Conservation (phyloP, 192 early-diverging fungal species). For the Chytriomyces hyalinus region DNA sequence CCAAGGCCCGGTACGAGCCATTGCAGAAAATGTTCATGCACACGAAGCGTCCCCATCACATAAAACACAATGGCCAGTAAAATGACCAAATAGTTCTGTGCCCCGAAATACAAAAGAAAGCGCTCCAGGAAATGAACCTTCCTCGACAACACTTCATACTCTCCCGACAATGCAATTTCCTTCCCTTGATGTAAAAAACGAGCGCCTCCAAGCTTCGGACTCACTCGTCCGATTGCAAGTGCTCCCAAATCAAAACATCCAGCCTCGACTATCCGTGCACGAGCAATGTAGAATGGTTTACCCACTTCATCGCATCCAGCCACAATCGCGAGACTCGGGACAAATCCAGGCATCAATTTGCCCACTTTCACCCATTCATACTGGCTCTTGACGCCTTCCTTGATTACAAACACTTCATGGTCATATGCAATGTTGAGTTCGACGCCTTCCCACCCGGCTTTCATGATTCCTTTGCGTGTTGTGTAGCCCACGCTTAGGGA, state of each 20-base stretch:
- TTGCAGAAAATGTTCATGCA: not conserved
- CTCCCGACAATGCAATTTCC: slow-evolving; percentile 8
- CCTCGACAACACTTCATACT: slow-evolving; percentile 25
- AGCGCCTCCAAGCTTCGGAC: slow-evolving; percentile 9
- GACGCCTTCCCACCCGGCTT: slow-evolving; percentile 11
- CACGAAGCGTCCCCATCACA: not conserved
- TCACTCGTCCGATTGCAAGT: slow-evolving; percentile 8
- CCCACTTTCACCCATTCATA: slow-evolving; percentile 25
- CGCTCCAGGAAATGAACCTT: slow-evolving; percentile 25
- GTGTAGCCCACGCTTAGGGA: slow-evolving; percentile 21
- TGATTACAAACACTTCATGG: slow-evolving; percentile 12
- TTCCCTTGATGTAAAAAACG: slow-evolving; percentile 14
- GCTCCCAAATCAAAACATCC: slow-evolving; percentile 10
- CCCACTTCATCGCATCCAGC: slow-evolving; percentile 21
- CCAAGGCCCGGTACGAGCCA: not conserved
- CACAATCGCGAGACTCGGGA: slow-evolving; percentile 10
- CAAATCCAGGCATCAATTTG: slow-evolving; percentile 3
- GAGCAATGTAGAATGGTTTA: slow-evolving; percentile 23
- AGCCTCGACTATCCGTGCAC: slow-evolving; percentile 1
- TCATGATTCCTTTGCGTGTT: not conserved
- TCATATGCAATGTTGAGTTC: slow-evolving; percentile 17
- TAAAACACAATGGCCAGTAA: not conserved
- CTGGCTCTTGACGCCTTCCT: not conserved
- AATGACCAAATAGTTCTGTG: slow-evolving; percentile 19
- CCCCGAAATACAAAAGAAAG: slow-evolving; percentile 6